Base-by-base conservation (phyloP, 495 filamentous ascomycete genomes). In the Talaromyces wortmannii region DNA sequence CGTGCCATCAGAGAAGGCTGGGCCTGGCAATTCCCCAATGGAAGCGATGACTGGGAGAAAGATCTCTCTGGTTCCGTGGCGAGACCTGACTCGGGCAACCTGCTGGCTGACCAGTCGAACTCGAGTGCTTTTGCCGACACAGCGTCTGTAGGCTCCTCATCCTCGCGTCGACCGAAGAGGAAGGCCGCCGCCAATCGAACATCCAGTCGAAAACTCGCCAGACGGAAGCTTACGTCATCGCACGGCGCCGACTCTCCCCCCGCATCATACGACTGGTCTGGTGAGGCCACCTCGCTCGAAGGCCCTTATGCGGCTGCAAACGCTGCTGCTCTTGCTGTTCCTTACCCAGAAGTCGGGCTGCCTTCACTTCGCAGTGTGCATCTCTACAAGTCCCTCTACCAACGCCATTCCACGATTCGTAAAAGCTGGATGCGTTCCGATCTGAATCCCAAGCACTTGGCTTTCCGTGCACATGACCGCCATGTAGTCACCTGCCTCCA, bases 401-500 rank as follows among this genome's bases (percentile, higher is more conserved):
- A 90, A 52, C 82, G 95, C 33, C 91, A 96, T 61, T 82, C 91
- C 67, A 83, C 92, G 57, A 94, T 97, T 56, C 85, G 89, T 50
- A 83, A 87, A 61, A 89, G 84, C 61, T 99, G 94, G 94, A 96
- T 95, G 77, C 82, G 81, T 45, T 83, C 87, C 2, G 84, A 89
- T 51, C 82, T 91, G 23, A 88, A 89, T 61, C 94, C 95, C n/a
- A 83, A 85, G 55, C 94, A 99, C 63, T 87, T 97, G 31, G 95
- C 95, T 11, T 97, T 99, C 71, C 85, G 90, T 4, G 94, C 95
- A 5, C 94, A 99, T 62, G 90, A 92, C 53, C 83, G 91, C 5
- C 92, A 97, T 71, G 94, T 99, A 47, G 95, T 99, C 16, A 99
- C 94, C 7, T 99, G 94, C 61, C 78, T 99, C 51, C 92, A 97